A percentile compares a stretch with the other conserved stretches of the same genome.
phyloP scores from a whole-genome alignment of 2,329 filamentous ascomycete genomes.

The Nigrospora oryzae region DNA sequence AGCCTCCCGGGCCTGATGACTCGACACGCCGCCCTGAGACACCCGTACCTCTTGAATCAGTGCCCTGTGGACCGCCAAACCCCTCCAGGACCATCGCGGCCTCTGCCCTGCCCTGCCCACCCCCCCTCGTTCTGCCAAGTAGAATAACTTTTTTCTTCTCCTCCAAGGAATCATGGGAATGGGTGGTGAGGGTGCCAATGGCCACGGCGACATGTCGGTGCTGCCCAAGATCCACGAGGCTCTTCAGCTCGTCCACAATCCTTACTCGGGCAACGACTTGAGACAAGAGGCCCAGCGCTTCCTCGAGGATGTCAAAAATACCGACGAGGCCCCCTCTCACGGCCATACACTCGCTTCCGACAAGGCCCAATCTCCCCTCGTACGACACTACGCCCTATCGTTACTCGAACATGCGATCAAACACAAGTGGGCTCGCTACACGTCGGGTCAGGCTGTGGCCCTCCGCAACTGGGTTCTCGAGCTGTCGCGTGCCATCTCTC shows the following conservation, averaged over 20 bases:
- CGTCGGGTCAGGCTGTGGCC: slow-evolving; percentile 54
- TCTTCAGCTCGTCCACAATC: slow-evolving; percentile 78
- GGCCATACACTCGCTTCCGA: slow-evolving; percentile 78
- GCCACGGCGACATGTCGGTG: slow-evolving; percentile 29
- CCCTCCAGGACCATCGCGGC: too few relatives aligned
- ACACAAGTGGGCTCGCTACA: slow-evolving; percentile 73
- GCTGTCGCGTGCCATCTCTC: slow-evolving; percentile 63
- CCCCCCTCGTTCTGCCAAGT: too few relatives aligned
- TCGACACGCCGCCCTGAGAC: too few relatives aligned
- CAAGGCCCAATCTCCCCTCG: slow-evolving; percentile 64
- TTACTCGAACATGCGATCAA: slow-evolving; percentile 84
- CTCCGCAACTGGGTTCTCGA: slow-evolving; percentile 71
- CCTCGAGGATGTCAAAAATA: slow-evolving; percentile 76
- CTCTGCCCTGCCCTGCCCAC: too few relatives aligned
- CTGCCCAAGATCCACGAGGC: slow-evolving; percentile 71
- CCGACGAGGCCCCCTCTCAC: slow-evolving; percentile 71
- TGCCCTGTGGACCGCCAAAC: too few relatives aligned
- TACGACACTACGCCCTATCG: slow-evolving; percentile 90
- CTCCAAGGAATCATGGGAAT: slow-evolving; percentile 15
- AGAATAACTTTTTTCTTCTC: too few relatives aligned
- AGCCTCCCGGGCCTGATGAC: too few relatives aligned
- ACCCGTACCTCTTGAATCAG: too few relatives aligned
- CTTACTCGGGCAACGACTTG: slow-evolving; percentile 70
- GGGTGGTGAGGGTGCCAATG: slow-evolving; percentile 26
- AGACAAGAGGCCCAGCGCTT: slow-evolving; percentile 78